A percentile compares a stretch with the other conserved stretches of the same genome.
Conservation (phyloP, 495 filamentous ascomycete genomes). For the Tetracladium marchalianum region DNA sequence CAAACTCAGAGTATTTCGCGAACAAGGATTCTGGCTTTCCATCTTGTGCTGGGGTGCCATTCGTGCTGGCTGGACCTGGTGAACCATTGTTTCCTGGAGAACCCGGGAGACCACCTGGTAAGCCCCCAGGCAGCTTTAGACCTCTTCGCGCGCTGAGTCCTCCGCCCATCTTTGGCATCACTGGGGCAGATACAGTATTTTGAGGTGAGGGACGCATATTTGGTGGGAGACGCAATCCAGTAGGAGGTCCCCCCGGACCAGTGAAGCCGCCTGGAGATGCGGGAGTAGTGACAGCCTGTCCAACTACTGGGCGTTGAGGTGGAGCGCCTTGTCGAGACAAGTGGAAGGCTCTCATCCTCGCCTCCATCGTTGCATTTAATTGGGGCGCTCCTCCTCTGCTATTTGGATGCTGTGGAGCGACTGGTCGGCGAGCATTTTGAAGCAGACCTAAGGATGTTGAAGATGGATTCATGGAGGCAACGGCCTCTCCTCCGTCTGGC, state of each 20-base stretch:
- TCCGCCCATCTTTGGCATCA: constrained; percentile 21
- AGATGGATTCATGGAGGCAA: constrained; percentile 52
- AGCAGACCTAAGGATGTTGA: constrained; percentile 75
- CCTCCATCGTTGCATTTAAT: constrained; percentile 51
- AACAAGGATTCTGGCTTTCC: constrained; percentile 51
- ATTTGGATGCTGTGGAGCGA: constrained; percentile 23
- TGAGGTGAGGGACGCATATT: constrained; percentile 30
- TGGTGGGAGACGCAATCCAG: constrained; percentile 30
- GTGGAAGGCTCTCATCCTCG: constrained; percentile 70
- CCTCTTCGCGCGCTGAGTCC: constrained; percentile 19
- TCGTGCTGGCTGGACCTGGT: background rate
- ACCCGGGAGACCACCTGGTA: constrained; percentile 9
- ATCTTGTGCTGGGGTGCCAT: constrained; percentile 1
- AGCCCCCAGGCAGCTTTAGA: constrained; percentile 20
- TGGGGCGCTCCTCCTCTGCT: constrained; percentile 52
- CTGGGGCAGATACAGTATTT: constrained; percentile 38
- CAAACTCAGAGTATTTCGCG: constrained; percentile 83
- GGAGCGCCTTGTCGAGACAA: constrained; percentile 50
- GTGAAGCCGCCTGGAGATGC: background rate
- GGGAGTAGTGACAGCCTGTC: constrained; percentile 16
- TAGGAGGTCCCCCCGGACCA: constrained; percentile 26
- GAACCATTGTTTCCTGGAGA: background rate
- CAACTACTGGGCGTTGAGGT: constrained; percentile 35
- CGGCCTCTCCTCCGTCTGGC: constrained; percentile 41
- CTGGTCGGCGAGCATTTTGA: constrained; percentile 64